Conservation (phyloP, 2,329 filamentous ascomycete genomes). For the Dactylellina cionopaga region DNA sequence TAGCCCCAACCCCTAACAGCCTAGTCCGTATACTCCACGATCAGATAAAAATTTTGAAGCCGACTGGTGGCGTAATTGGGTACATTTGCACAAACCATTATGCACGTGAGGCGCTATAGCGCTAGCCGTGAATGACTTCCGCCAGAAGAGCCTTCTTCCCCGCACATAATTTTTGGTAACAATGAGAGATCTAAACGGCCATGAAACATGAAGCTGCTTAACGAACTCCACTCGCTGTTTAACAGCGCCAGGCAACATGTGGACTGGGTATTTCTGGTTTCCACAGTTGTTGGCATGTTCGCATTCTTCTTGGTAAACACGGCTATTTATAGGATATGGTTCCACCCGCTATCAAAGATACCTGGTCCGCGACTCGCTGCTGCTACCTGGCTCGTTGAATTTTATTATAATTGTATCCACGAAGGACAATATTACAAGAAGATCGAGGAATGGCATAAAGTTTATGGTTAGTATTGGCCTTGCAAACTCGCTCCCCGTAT, state of each 20-base stretch:
- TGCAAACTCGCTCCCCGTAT: no score
- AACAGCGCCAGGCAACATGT: background rate
- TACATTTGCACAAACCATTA: no score
- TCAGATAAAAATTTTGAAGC: no score
- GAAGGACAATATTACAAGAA: conserved; percentile 31
- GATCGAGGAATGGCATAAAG: conserved; percentile 25
- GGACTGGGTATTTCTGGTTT: background rate
- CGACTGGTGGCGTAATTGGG: no score
- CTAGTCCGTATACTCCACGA: no score
- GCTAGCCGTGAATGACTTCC: no score
- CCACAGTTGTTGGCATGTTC: background rate
- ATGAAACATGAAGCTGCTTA: conserved; percentile 11
- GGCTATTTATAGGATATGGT: conserved; percentile 56
- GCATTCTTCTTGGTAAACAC: conserved; percentile 6
- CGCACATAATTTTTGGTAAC: no score
- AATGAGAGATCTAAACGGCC: no score
- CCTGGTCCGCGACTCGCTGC: conserved; percentile 57
- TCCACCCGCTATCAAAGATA: conserved; percentile 59
- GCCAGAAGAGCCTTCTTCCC: no score
- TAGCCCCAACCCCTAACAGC: no score
- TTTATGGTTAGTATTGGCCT: no score
- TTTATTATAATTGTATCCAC: conserved; percentile 19
- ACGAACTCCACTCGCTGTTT: conserved; percentile 8
- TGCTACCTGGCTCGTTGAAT: conserved; percentile 45
- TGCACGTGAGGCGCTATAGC: no score